A percentile compares a stretch with the other conserved stretches of the same genome.
Conservation (phyloP, 2,329 filamentous ascomycete genomes). For the Fusarium keratoplasticum region DNA sequence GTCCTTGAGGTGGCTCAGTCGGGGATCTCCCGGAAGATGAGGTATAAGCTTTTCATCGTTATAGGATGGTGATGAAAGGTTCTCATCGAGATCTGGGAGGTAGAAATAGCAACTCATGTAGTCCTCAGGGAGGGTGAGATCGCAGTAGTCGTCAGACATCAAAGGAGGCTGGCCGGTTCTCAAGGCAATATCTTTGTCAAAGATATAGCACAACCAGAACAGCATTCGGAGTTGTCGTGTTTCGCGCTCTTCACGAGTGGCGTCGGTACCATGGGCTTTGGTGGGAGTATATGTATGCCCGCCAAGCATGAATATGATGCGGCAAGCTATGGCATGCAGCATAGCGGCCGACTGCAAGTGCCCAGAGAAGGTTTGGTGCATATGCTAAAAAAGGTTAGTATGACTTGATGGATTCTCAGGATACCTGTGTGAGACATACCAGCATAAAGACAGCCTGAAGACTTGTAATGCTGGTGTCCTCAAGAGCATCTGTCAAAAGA, state of each 20-base stretch:
- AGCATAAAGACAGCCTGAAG: conserved; percentile 61
- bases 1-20: conserved; percentile 63
- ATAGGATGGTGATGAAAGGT: neutral
- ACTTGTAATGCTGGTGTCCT: conserved; percentile 56
- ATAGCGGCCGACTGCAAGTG: conserved; percentile 59
- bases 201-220: conserved; percentile 66
- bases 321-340: conserved; percentile 58
- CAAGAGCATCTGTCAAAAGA: conserved; percentile 56
- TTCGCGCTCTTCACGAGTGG: conserved; percentile 42
- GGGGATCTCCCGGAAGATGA: conserved; percentile 60
- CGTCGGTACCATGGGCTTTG: conserved; percentile 5
- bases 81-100: neutral
- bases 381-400: conserved; percentile 42
- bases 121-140: conserved; percentile 41
- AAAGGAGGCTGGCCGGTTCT: conserved; percentile 64
- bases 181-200: conserved; percentile 68
- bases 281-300: conserved; percentile 51
- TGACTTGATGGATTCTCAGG: neutral
- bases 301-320: conserved; percentile 62
- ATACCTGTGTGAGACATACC: conserved; percentile 49
- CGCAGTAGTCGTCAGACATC: conserved; percentile 56
- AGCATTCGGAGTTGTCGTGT: conserved; percentile 53
- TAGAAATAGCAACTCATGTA: conserved; percentile 42
- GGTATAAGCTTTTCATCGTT: conserved; percentile 34
- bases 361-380: conserved; percentile 59